phyloP scores from a whole-genome alignment of 331 rosid genomes.

The Quercus phellos region DNA sequence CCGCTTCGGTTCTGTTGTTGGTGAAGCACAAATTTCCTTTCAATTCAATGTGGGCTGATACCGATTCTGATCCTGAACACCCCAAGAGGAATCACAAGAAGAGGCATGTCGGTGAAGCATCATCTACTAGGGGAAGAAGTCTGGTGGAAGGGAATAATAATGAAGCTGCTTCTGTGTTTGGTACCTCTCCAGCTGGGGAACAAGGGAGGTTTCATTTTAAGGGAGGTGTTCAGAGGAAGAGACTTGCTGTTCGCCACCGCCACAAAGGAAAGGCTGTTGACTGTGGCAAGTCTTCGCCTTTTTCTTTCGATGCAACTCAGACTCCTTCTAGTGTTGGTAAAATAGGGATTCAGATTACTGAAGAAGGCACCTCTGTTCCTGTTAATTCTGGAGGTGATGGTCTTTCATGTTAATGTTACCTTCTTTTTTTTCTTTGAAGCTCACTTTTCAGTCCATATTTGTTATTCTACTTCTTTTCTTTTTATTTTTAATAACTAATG shows the following conservation, averaged over 20 bases:
- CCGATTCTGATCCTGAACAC: not conserved
- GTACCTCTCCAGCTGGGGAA: not conserved
- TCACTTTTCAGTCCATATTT: conserved; percentile 1
- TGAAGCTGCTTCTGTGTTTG: not conserved
- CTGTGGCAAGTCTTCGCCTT: conserved; percentile 13
- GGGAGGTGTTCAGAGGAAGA: conserved; percentile 15
- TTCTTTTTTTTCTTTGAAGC: not conserved
- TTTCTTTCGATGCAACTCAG: conserved; percentile 16
- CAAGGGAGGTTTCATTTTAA: conserved; percentile 8
- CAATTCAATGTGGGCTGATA: conserved; percentile 9
- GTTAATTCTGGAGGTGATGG: conserved; percentile 28
- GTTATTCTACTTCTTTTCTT: not conserved
- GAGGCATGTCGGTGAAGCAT: conserved; percentile 23
- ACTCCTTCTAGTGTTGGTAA: conserved; percentile 25
- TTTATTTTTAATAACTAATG: not conserved
- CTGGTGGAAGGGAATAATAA: not conserved
- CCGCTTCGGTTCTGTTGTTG: conserved; percentile 20
- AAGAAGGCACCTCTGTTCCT: conserved; percentile 21
- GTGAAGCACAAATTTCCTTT: conserved; percentile 33
- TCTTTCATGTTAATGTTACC: not conserved
- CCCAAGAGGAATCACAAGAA: conserved; percentile 17
- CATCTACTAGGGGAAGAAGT: conserved; percentile 2
- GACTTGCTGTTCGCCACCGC: conserved; percentile 20
- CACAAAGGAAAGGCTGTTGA: conserved; percentile 5
- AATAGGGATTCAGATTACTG: conserved; percentile 17